Percentiles rank a stretch among this genome's conserved stretches.
phyloP scores from a whole-genome alignment of 1,139 yeast genomes.

The Schizosaccharomyces versatilis region DNA sequence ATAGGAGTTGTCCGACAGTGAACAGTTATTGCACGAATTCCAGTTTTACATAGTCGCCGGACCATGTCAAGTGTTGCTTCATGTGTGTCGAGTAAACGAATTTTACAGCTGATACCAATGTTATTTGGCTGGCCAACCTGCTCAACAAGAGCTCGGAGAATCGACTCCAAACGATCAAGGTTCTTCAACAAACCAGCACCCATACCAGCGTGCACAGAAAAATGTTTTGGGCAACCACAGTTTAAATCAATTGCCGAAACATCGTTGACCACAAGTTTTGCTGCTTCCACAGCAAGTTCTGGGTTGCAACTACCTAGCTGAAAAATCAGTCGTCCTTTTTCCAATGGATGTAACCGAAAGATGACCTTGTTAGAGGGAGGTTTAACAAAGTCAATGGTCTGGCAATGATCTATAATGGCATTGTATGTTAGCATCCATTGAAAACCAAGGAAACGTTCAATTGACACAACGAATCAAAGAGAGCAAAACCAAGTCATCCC shows the following conservation, averaged over 20 bases:
- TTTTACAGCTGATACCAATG: constrained; percentile 77
- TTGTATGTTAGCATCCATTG: too few species aligned
- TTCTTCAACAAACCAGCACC: constrained; percentile 77
- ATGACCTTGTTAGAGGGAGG: constrained; percentile 28
- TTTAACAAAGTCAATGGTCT: constrained; percentile 19
- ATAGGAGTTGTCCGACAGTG: constrained; percentile 78
- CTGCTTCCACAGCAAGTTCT: constrained; percentile 70
- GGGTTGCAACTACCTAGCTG: constrained; percentile 81
- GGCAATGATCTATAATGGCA: constrained; percentile 14
- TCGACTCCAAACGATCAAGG: constrained; percentile 54
- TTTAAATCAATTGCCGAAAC: constrained; percentile 85
- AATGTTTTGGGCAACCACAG: constrained; percentile 78
- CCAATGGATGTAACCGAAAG: constrained; percentile 53
- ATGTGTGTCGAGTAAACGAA: constrained; percentile 44
- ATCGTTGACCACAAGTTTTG: constrained; percentile 52
- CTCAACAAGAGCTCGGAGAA: constrained; percentile 42
- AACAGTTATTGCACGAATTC: constrained; percentile 61
- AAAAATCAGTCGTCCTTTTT: constrained; percentile 36
- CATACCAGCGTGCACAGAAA: constrained; percentile 77
- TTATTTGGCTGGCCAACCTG: constrained; percentile 57
- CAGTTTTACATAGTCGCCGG: constrained; percentile 46
- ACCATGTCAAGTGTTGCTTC: constrained; percentile 44
- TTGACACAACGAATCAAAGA: constrained; percentile 13
- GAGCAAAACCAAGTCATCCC: neutral
- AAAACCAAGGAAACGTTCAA: neutral